Evolutionary conservation across 2,329 filamentous ascomycete genomes (phyloP).

Genomic region (Fusarium burgessii): DNA sequence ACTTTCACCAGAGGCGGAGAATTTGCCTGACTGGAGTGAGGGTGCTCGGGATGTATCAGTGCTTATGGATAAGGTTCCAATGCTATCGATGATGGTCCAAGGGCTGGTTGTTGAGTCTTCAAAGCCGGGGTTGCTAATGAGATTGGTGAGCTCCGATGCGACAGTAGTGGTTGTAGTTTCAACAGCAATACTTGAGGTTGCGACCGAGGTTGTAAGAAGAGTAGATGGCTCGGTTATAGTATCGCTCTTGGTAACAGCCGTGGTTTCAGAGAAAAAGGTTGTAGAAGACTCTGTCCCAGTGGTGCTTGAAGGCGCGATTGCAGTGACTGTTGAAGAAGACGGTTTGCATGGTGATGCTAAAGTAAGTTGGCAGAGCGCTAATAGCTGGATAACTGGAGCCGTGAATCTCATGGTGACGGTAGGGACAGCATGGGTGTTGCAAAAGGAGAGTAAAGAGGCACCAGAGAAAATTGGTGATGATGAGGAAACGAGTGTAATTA

Average conservation of each 20-base stretch:
- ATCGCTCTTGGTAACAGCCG: background rate
- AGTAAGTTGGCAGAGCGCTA: slow-evolving; percentile 3
- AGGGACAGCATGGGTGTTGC: background rate
- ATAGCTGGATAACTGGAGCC: background rate
- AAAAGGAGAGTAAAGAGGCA: background rate
- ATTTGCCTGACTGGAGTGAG: background rate
- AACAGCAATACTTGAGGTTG: background rate
- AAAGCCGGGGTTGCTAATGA: background rate
- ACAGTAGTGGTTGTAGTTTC: background rate
- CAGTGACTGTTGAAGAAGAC: background rate
- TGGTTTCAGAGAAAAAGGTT: background rate
- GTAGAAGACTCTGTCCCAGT: background rate
- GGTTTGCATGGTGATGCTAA: slow-evolving; percentile 9
- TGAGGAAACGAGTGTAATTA: background rate
- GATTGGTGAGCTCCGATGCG: background rate
- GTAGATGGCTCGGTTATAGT: background rate
- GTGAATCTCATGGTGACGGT: slow-evolving; percentile 3
- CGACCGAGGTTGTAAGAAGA: background rate
- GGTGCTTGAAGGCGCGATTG: background rate
- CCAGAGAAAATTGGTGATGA: too few species aligned
- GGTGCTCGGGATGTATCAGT: background rate
- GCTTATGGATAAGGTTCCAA: background rate
- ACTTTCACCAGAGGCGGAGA: background rate
- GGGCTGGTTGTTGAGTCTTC: background rate
- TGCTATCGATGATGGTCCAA: background rate